Base-by-base conservation (phyloP, 495 filamentous ascomycete species). In the Penicillium taxi region DNA sequence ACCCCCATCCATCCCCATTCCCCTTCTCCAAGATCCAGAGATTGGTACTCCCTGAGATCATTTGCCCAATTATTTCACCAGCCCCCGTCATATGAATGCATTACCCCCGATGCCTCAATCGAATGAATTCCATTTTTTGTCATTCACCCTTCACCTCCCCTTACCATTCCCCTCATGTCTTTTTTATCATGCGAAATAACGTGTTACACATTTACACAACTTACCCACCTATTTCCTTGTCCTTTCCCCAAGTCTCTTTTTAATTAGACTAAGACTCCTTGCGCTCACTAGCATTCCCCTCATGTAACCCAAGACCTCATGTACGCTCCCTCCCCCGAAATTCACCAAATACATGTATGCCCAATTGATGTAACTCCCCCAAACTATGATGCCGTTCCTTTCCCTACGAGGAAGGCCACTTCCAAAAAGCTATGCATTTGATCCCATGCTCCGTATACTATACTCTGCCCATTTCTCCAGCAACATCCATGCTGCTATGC, bases 221-320 rank as follows among this genome's bases (percentile, higher is more conserved):
- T 31, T 31, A 26, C 36, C 39, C 34, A 34, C 26, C 17, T 25
- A 35, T 24, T 17, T 14, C 32, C 44, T 33, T 45, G 35, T 16
- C 28, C 33, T 41, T n/a, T n/a, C 48, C 48, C 48, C 53, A 55
- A 36, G 37, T 45, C 47, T 46, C 25, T 44, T 64, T 60, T 55
- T 61, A 62, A 64, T 65, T 70, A 70, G 64, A 70, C 63, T 58
- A 59, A 57, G 52, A 50, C 56, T 48, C 46, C 17, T 41, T 34
- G 41, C 44, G 39, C 45, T 41, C 37, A 51, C 55, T 60, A 59
- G 55, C 57, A 56, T 58, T 55, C 50, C 47, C 45, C 35, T 67
- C 64, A 70, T 70, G 66, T 70, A 70, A 65, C 63, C 64, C 66
- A 52, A 64, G 55, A 63, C 64, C 48, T 70, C 61, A 70, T 70